phyloP scores from a whole-genome alignment of 1,284 basidiomycete genomes.

The Ustilago esculenta region DNA sequence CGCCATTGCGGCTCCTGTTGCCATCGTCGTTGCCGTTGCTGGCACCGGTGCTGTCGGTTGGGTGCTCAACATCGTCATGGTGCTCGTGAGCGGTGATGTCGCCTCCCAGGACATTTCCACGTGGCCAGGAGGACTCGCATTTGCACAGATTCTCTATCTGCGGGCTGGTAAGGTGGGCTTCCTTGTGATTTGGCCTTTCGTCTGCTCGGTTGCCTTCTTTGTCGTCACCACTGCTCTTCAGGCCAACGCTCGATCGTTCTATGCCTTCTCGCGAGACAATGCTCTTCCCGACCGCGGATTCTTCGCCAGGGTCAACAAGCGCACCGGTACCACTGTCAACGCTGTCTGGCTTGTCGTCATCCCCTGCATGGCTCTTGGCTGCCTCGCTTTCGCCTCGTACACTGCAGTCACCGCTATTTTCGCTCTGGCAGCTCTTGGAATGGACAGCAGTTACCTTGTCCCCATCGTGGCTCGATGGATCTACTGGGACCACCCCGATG shows the following conservation, averaged over 20 bases:
- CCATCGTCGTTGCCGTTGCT: slow-evolving; percentile 84
- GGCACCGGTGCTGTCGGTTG: slow-evolving; percentile 61
- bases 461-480: slow-evolving; percentile 72
- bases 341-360: slow-evolving; percentile 82
- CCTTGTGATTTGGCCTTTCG: slow-evolving; percentile 71
- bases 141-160: slow-evolving; percentile 61
- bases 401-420: slow-evolving; percentile 63
- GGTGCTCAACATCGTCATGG: slow-evolving; percentile 71
- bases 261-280: slow-evolving; percentile 87
- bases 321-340: slow-evolving; percentile 77
- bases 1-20: slow-evolving; percentile 79
- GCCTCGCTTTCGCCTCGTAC: slow-evolving; percentile 58
- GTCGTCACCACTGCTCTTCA: slow-evolving; percentile 75
- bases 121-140: slow-evolving; percentile 64
- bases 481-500: slow-evolving; percentile 81
- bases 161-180: slow-evolving; percentile 71
- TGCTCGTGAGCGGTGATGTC: slow-evolving; percentile 75
- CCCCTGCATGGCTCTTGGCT: slow-evolving; percentile 58
- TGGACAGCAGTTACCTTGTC: slow-evolving; percentile 74
- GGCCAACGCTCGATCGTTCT: slow-evolving; percentile 85
- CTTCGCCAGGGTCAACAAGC: slow-evolving; percentile 77
- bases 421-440: slow-evolving; percentile 76
- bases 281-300: slow-evolving; percentile 82
- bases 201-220: slow-evolving; percentile 66
- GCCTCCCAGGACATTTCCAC: slow-evolving; percentile 42